Evolutionary conservation across 2,329 filamentous ascomycete species (phyloP), one percentile per base, ranked within the genome.

Genomic region (Ophiosphaerella korrae): DNA sequence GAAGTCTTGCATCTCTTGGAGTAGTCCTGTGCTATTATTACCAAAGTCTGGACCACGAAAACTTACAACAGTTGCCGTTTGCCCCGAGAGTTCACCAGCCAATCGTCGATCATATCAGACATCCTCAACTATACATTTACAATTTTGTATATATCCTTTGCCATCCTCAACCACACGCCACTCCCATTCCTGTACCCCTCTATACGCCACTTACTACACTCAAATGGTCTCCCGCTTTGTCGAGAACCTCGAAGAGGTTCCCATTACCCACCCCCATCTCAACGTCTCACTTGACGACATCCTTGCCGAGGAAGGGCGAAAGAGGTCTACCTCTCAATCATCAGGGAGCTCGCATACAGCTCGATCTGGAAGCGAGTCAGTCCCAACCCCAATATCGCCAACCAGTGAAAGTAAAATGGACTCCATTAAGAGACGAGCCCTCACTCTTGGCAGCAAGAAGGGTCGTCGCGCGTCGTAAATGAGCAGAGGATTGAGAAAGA

Each of bases 221-320:
- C 60, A 48, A 50, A 72, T 73, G 64, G 59, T 66, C 14, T 74
- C 71, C 24, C 73, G 73, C 42, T 75, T 75, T 42, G 69, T 70
- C 43, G 72, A 75, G 45, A 68, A 72, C 57, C 68, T 75, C 47
- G 68, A 74, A 52, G 65, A 70, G 52, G 67, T 69, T 16, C 66
- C 68, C 14, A 71, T 70, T 54, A 69, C 65, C 18, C 70, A 74
- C 38, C 70, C 71, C 26, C 68, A 72, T 41, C 70, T 73, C 57
- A 75, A 75, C 48, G 71, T 75, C 55, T 72, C 66, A 11, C 60
- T 75, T 16, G 70, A 75, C 32, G 71, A 75, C 54, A 72, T 75
- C 16, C 66, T 75, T 23, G 70, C 70, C 36, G 71, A 75, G 48
- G 72, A 72, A 42, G 55, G 63, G 12, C 70, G 70, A 53, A 70